These are phyloP conservation scores for Nakazawaea pomicola DNA, from an alignment of 805 yeast species.

Conservation along the genomic window DNA sequence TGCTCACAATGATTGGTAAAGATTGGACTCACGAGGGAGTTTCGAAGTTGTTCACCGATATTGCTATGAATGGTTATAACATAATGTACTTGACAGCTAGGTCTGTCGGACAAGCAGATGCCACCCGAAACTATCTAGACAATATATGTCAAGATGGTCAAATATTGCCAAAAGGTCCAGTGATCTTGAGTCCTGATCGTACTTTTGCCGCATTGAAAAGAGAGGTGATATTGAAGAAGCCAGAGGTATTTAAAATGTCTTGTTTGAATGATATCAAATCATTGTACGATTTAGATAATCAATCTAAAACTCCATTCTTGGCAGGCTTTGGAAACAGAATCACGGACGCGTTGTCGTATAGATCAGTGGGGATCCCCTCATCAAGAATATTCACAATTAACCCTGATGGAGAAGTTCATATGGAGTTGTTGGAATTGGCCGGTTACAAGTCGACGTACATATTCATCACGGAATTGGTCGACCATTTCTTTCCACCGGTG, in stretches of 20 bases:
- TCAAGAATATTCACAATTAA: constrained; percentile 94
- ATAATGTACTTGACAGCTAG: constrained; percentile 92
- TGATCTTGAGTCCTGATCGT: constrained; percentile 89
- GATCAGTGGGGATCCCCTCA: constrained; percentile 91
- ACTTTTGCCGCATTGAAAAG: constrained; percentile 92
- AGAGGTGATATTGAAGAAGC: constrained; percentile 90
- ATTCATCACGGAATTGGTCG: constrained; percentile 88
- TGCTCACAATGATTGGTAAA: constrained; percentile 84
- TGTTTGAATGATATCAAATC: constrained; percentile 82
- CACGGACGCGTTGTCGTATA: constrained; percentile 92
- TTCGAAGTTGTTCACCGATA: constrained; percentile 86
- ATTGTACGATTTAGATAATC: constrained; percentile 41
- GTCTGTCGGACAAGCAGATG: constrained; percentile 92
- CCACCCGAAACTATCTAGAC: constrained; percentile 76
- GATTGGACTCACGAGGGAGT: constrained; percentile 99
- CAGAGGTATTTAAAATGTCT: constrained; percentile 98
- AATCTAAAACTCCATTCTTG: constrained; percentile 69
- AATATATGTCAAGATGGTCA: constrained; percentile 75
- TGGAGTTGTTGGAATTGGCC: constrained; percentile 91
- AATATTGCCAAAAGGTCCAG: constrained; percentile 84
- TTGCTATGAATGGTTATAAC: constrained; percentile 82
- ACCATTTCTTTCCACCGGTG: constrained; percentile 94
- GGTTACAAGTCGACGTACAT: constrained; percentile 88
- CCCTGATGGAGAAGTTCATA: constrained; percentile 94
- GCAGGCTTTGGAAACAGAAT: constrained; percentile 98